A percentile compares a stretch with the other conserved stretches of the same genome.
Conservation (phyloP, 805 yeast genomes). For the Alloascoidea africana region DNA sequence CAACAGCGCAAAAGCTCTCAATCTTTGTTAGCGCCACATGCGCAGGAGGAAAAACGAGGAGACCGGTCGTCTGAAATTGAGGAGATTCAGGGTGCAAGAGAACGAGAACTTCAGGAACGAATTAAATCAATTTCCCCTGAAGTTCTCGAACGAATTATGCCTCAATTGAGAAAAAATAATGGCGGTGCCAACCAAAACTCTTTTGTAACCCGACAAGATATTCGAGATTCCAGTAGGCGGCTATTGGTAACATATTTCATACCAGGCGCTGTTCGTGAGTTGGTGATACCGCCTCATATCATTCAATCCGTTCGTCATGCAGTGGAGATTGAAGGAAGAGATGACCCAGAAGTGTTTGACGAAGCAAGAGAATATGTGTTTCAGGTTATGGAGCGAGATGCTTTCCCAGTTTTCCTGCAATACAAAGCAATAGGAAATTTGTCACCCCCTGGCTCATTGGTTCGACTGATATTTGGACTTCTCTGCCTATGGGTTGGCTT, state of each 20-base stretch:
- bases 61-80: too few relatives aligned
- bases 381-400: constrained; percentile 80
- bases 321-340: constrained; percentile 66
- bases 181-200: neutral
- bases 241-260: constrained; percentile 41
- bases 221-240: constrained; percentile 46
- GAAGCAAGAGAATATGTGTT: constrained; percentile 68
- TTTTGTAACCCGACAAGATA: constrained; percentile 40
- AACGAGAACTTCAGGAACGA: too few relatives aligned
- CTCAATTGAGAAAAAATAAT: neutral
- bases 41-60: too few relatives aligned
- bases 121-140: neutral
- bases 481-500: constrained; percentile 63
- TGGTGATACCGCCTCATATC: constrained; percentile 56
- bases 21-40: too few relatives aligned
- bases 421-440: constrained; percentile 73
- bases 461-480: constrained; percentile 54
- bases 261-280: constrained; percentile 49
- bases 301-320: constrained; percentile 43
- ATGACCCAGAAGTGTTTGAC: constrained; percentile 87
- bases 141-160: neutral
- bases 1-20: too few relatives aligned
- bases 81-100: too few relatives aligned
- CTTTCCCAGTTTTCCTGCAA: constrained; percentile 72
- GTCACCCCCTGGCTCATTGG: constrained; percentile 33